Conservation (phyloP, 257 asterid genomes). For the Perilla frutescens region DNA sequence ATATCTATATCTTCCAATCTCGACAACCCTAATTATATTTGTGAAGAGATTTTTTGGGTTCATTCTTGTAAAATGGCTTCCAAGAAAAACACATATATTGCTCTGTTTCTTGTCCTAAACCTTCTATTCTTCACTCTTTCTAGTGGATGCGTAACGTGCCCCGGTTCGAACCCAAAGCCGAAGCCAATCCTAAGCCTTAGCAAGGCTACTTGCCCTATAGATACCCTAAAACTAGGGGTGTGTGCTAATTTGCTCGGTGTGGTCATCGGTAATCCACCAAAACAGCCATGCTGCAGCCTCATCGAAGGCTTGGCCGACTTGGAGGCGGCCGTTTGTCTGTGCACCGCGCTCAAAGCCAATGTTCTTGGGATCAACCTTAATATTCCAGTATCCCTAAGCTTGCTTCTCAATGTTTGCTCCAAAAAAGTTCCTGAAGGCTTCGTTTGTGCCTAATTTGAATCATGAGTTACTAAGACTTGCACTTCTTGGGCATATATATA, state of each 20-base stretch:
- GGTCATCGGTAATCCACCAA: slow-evolving; percentile 37
- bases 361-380: slow-evolving; percentile 10
- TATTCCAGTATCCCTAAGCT: neutral
- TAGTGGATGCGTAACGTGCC: slow-evolving; percentile 28
- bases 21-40: neutral
- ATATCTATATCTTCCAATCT: too few relatives aligned
- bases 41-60: neutral
- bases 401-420: slow-evolving; percentile 5
- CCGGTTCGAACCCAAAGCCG: slow-evolving; percentile 29
- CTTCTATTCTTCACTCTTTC: slow-evolving; percentile 36
- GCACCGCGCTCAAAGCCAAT: slow-evolving; percentile 14
- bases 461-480: too few relatives aligned
- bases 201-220: slow-evolving; percentile 36
- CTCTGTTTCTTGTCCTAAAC: slow-evolving; percentile 30
- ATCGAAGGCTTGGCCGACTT: slow-evolving; percentile 13
- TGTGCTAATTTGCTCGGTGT: slow-evolving; percentile 37
- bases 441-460: slow-evolving; percentile 24
- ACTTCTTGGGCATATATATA: too few relatives aligned
- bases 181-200: slow-evolving; percentile 14
- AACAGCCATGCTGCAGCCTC: slow-evolving; percentile 27
- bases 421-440: slow-evolving; percentile 26
- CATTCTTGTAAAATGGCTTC: slow-evolving; percentile 32
- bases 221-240: slow-evolving; percentile 40
- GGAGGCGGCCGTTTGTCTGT: slow-evolving; percentile 19
- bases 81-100: neutral